Evolutionary conservation across 2,329 filamentous ascomycete genomes (phyloP).

Genomic region (Penicillium sp.): DNA sequence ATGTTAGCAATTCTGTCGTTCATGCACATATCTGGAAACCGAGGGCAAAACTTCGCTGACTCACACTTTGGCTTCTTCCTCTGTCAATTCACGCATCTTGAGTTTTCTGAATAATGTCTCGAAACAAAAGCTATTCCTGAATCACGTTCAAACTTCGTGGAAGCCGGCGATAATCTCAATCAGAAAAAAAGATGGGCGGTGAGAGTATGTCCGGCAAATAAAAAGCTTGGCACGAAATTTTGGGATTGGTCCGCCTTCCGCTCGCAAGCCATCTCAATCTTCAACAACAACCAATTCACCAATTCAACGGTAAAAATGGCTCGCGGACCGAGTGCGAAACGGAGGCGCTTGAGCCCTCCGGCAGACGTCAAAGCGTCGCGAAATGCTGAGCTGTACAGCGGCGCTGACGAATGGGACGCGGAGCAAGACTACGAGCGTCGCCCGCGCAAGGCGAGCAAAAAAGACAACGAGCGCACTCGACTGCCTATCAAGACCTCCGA

Average conservation of each 20-base stretch:
- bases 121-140: neutral
- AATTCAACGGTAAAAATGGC: constrained; percentile 37
- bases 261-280: constrained; percentile 11
- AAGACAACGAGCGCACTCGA: constrained; percentile 65
- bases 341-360: constrained; percentile 47
- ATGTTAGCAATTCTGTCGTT: constrained; percentile 63
- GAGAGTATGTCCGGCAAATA: constrained; percentile 9
- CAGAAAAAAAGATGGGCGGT: constrained; percentile 13
- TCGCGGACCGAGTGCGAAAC: constrained; percentile 43
- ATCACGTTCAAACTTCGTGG: neutral
- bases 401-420: constrained; percentile 77
- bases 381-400: constrained; percentile 59
- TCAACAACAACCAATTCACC: constrained; percentile 7
- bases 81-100: constrained; percentile 16
- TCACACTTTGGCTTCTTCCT: constrained; percentile 10
- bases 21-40: constrained; percentile 33
- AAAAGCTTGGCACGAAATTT: constrained; percentile 4
- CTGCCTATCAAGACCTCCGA: constrained; percentile 83
- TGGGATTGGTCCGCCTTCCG: constrained; percentile 12
- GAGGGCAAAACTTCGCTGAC: constrained; percentile 41
- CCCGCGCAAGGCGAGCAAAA: constrained; percentile 68
- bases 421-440: constrained; percentile 85
- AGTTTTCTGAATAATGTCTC: neutral
- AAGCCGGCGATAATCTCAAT: constrained; percentile 3
- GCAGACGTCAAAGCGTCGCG: constrained; percentile 24